Evolutionary conservation across 2,329 filamentous ascomycete genomes (phyloP), one percentile per base, ranked within the genome.

Genomic region (Fusarium pseudonygamai): DNA sequence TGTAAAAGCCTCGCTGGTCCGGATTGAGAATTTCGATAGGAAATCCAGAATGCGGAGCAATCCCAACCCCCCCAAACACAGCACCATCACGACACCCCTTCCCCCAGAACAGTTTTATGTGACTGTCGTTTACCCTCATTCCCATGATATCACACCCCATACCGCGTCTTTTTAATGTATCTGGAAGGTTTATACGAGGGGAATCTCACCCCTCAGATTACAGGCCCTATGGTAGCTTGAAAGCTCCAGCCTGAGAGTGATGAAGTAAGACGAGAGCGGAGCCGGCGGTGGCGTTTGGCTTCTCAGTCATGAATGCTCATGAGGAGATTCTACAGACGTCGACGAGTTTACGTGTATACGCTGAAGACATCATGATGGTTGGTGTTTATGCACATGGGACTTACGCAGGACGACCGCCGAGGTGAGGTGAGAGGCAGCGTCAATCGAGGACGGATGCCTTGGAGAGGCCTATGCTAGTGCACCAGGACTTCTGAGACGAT

Each of bases 171-270:
- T 81, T 80, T 80, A 75, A 80, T 81, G 75, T 80, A 80, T 78
- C 81, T 81, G 79, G 79, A 79, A 80, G 80, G 80, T 82, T 78
- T 79, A 79, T 76, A 78, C 58, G 73, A 80, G 75, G 75, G 76
- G 77, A 76, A 57, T 64, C 67, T 56, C 65, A 71, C 60, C 71
- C 70, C 65, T 71, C 71, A 69, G 75, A 75, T 74, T 77, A 76
- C 79, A 86, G 86, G 87, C 81, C 85, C 83, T 85, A 85, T 89
- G 88, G 87, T 89, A 87, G 88, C 88, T 90, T 90, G 83, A 90
- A 89, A 89, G 88, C 87, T 89, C 88, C 88, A 89, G 87, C 86
- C 87, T 87, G 80, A 76, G 71, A 79, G 79, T 77, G 75, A 80
- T 75, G 73, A 75, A 71, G 69, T 68, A 68, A 76, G 64, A 67